Percentiles rank a stretch among this genome's conserved stretches.
Evolutionary conservation across 805 yeast species (phyloP).

Genomic region (Yamadazyma scolyti): DNA sequence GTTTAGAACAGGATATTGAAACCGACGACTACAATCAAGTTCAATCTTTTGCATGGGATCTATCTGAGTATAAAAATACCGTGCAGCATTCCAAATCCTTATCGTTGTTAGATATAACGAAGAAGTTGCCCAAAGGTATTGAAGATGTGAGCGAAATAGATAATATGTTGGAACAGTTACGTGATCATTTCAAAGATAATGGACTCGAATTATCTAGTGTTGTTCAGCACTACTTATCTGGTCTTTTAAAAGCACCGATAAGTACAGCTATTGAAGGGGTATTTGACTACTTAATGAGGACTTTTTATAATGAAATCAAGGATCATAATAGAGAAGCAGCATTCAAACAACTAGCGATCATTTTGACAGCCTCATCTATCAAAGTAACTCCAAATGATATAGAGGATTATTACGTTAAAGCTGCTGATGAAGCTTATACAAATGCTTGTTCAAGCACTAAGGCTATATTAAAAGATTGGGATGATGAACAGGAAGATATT

Average conservation of each 20-base stretch:
- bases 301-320: constrained; percentile 3
- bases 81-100: too few relatives aligned
- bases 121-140: constrained; percentile 18
- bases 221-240: too few relatives aligned
- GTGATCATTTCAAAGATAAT: constrained; percentile 20
- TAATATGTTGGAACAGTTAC: constrained; percentile 34
- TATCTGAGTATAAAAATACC: too few relatives aligned
- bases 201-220: constrained; percentile 10
- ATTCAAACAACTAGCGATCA: constrained; percentile 8
- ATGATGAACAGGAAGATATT: constrained; percentile 6
- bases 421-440: constrained; percentile 3
- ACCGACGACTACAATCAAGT: too few relatives aligned
- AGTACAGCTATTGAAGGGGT: constrained; percentile 1
- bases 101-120: constrained; percentile 19
- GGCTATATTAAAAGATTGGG: constrained; percentile 15
- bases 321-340: constrained; percentile 1
- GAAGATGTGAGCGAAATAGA: constrained; percentile 31
- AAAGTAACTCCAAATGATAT: constrained; percentile 8
- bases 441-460: constrained; percentile 8
- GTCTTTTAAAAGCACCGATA: too few relatives aligned
- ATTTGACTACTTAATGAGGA: constrained; percentile 1
- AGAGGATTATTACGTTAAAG: background rate
- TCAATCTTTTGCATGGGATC: too few relatives aligned
- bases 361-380: constrained; percentile 11
- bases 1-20: too few relatives aligned